Evolutionary conservation across 805 yeast species (phyloP), one percentile per base, ranked within the genome.

Genomic region (Debaryomyces hansenii): DNA sequence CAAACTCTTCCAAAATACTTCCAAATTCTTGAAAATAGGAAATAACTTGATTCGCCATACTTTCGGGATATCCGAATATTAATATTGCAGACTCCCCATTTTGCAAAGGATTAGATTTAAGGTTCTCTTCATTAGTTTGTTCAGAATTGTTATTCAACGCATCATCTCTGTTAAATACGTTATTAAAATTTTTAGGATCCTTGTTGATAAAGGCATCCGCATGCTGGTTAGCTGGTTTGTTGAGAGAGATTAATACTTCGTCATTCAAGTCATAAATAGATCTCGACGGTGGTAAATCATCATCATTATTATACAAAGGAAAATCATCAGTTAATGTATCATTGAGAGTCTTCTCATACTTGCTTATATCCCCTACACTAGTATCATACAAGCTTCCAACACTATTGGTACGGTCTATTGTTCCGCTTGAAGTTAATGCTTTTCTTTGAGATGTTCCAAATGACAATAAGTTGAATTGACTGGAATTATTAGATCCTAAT

Each of bases 21-120:
- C 98, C 98, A 64, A 85, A 89, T 56, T 85, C 85, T 20, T 83
- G 74, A 58, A 90, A 92, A 63, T 83, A 87, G 43, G 80, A 79
- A 33, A 92, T 75, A 1, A 92, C 80, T 31, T 76, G 75, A 28
- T 76, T 77, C 7, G 95, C 82, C 52, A 84, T 75, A 1, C 82
- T 74, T 57, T 90, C 95, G 1, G 95, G 90, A 62, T 89, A 92
- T 1, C 98, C 98, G 66, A 87, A 90, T 2, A 92, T 89, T 24
- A 91, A 67, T 0, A 92, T 86, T 0, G 96, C 87, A 40, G 82
- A 74, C 45, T 83, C 90, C 29, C 64, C 54, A 46, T 62, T 49
- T 36, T 53, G 47, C 48, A 67, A 55, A 11, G 70, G 60, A 47
- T 63, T 58, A 18, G 47, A 34, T 14, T 42, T 44, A 6, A 51